Evolutionary conservation across 2,329 filamentous ascomycete species (phyloP).

Genomic region (Calonectria naviculata): DNA sequence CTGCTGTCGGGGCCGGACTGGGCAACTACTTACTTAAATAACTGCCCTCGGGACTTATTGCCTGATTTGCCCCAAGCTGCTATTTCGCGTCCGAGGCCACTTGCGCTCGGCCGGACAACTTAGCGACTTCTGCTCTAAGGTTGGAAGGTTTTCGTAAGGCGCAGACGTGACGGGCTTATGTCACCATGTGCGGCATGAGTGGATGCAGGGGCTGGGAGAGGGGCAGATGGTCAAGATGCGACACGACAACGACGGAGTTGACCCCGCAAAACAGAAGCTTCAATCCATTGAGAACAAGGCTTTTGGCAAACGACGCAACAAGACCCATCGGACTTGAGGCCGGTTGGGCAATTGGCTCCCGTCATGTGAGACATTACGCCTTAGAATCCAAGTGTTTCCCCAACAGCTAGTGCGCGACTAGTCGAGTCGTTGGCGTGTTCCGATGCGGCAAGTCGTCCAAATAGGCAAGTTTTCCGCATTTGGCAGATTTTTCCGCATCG

Average conservation of each 20-base stretch:
- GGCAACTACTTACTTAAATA: neutral
- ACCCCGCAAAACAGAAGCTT: neutral
- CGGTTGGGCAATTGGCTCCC: neutral
- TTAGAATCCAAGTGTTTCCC: neutral
- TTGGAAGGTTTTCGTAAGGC: neutral
- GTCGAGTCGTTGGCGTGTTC: neutral
- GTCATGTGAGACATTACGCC: conserved; percentile 13
- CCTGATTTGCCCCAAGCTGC: neutral
- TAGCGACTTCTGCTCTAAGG: neutral
- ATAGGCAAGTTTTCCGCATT: conserved; percentile 21
- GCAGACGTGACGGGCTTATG: neutral
- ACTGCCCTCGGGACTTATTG: neutral
- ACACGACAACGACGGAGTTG: neutral
- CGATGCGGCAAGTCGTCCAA: conserved; percentile 6
- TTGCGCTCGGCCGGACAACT: neutral
- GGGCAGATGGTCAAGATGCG: neutral
- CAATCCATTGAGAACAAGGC: neutral
- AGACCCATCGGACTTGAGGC: conserved; percentile 12
- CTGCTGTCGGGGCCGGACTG: neutral
- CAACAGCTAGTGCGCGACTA: neutral
- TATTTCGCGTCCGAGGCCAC: neutral
- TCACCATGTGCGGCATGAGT: neutral
- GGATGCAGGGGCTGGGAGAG: neutral
- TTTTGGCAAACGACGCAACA: neutral
- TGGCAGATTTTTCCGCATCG: conserved; percentile 14